Evolutionary conservation across 345 rosid genomes (phyloP), one percentile per base, ranked within the genome.

Genomic region (Citrus australasica): DNA sequence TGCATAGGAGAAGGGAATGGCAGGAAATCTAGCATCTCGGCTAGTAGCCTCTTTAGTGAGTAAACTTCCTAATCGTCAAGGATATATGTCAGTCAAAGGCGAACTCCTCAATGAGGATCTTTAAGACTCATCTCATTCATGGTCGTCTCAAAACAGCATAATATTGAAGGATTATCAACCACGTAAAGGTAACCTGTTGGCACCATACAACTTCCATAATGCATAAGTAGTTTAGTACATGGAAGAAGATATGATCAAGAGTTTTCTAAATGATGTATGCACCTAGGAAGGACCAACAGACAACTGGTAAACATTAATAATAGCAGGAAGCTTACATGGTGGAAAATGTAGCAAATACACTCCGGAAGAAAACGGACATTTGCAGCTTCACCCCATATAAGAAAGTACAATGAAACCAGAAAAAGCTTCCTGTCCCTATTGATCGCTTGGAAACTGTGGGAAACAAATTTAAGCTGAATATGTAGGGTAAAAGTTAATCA

Each of bases 351-450:
- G 90, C 99, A 96, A 80, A 96, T 83, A 84, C 98, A 92, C 82
- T 96, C 99, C 2, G 99, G 99, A 83, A 96, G 98, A 85, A 94
- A 96, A 73, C 99, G 97, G 82, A 92, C 91, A 86, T 96, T 96
- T 80, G 98, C 99, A 83, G 97, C 98, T 89, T 96, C 99, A 35
- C 99, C 99, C 99, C 99, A 96, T 84, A 96, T 87, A 48, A 92
- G 92, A 82, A 92, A 94, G 87, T 96, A 96, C 61, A 96, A 84
- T 42, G 99, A 94, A 80, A 96, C 90, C 82, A 96, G 87, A 80
- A 92, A 94, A 80, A 96, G 91, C 85, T 96, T 96, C 82, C 97
- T 89, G 83, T 96, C 99, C 84, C 87, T 90, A 69, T 87, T 87
- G 83, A 96, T 91, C 68, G 98, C 99, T 83, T 92, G 90, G 59